These are phyloP conservation scores for Kwoniella europaea DNA, from an alignment of 768 basidiomycete species.

Conservation along the genomic window DNA sequence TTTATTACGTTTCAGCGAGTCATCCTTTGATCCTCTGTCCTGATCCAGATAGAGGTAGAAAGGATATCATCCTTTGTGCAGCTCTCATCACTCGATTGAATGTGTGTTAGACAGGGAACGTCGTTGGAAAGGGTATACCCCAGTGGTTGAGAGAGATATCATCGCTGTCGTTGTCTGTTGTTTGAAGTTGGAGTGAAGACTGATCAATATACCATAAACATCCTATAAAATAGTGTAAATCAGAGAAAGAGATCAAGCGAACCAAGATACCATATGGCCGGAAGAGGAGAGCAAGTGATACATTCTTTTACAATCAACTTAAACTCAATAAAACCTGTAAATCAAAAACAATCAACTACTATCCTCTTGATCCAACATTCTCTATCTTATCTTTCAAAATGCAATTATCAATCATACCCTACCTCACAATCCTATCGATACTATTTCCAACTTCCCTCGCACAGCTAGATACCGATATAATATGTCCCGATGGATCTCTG, in stretches of 20 bases:
- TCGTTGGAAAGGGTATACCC: not conserved
- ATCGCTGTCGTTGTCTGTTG: not conserved
- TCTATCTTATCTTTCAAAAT: not conserved
- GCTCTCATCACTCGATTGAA: not conserved
- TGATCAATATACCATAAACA: not conserved
- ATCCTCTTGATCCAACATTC: not conserved
- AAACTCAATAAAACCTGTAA: not conserved
- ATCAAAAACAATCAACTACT: not conserved
- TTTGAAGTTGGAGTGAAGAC: not conserved
- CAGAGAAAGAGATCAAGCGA: no score
- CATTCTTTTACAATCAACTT: not conserved
- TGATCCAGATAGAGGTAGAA: not conserved
- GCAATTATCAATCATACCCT: slow-evolving; percentile 3
- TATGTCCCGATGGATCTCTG: slow-evolving; percentile 36
- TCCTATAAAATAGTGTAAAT: not conserved
- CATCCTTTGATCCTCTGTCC: slow-evolving; percentile 1
- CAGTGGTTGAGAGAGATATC: not conserved
- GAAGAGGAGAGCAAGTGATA: not conserved
- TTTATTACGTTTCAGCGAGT: not conserved
- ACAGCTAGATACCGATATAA: slow-evolving; percentile 31
- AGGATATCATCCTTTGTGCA: slow-evolving; percentile 13
- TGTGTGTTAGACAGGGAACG: not conserved
- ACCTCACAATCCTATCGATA: slow-evolving; percentile 22
- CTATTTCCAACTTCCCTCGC: not conserved
- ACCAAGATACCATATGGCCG: not conserved